phyloP scores from a whole-genome alignment of 495 filamentous ascomycete genomes.

The Beverwykella pulmonaria region DNA sequence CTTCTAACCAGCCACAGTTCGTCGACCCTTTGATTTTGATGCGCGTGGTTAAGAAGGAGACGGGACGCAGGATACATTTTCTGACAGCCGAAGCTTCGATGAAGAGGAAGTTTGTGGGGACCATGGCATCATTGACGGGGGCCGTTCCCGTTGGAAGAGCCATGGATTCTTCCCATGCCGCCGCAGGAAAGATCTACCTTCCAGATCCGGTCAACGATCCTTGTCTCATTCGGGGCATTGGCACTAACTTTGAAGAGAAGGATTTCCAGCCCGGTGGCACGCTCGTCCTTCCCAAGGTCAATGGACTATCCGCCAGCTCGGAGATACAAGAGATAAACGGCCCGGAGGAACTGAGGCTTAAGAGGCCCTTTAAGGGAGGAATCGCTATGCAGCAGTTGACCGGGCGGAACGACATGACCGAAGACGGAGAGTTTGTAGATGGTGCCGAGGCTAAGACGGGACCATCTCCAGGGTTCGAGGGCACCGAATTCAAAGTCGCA shows the following conservation, averaged over 20 bases:
- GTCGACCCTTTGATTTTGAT: slow-evolving; percentile 94
- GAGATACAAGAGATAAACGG: slow-evolving; percentile 79
- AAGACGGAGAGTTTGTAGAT: slow-evolving; percentile 57
- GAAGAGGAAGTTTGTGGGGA: slow-evolving; percentile 81
- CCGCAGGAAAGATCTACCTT: slow-evolving; percentile 81
- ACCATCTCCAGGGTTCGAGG: slow-evolving; percentile 59
- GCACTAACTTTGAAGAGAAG: slow-evolving; percentile 78
- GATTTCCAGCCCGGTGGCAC: slow-evolving; percentile 77
- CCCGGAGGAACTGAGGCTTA: slow-evolving; percentile 79
- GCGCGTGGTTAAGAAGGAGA: slow-evolving; percentile 81
- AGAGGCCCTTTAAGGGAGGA: slow-evolving; percentile 78
- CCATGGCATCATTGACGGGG: slow-evolving; percentile 74
- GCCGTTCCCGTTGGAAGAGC: slow-evolving; percentile 87
- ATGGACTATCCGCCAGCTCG: slow-evolving; percentile 73
- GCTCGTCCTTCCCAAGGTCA: slow-evolving; percentile 80
- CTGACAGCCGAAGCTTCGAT: slow-evolving; percentile 96
- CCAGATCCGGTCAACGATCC: slow-evolving; percentile 84
- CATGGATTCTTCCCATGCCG: slow-evolving; percentile 82
- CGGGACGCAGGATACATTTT: slow-evolving; percentile 83
- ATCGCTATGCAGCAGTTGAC: slow-evolving; percentile 76
- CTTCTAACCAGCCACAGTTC: slow-evolving; percentile 59
- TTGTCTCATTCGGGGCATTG: slow-evolving; percentile 78
- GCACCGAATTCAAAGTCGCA: slow-evolving; percentile 80
- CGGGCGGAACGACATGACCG: slow-evolving; percentile 68
- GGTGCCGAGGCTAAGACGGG: slow-evolving; percentile 30